Conservation (phyloP, 306 rosid species). For the Quercus bicolor region DNA sequence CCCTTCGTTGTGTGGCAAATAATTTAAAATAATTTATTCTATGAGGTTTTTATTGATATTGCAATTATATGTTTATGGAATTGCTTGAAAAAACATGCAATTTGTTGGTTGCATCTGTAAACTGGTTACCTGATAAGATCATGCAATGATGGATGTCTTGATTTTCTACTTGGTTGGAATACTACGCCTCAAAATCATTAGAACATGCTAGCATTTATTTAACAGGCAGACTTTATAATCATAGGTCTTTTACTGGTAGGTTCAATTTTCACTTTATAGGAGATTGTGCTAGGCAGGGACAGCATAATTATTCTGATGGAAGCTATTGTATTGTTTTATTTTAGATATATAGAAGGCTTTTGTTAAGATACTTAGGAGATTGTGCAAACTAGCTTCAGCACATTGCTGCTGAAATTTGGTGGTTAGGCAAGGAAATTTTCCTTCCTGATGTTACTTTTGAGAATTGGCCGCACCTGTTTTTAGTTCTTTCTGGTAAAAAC, state of each 20-base stretch:
- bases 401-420: neutral
- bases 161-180: neutral
- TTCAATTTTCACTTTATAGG: neutral
- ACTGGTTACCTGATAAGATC: neutral
- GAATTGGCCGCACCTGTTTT: neutral
- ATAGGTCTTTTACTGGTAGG: neutral
- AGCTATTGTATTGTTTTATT: neutral
- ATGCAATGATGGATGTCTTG: neutral
- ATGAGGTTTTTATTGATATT: neutral
- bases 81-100: neutral
- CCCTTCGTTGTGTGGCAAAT: too few relatives aligned
- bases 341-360: neutral
- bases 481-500: neutral
- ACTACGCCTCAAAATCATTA: neutral
- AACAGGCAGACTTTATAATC: neutral
- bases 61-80: neutral
- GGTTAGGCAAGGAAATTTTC: neutral
- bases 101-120: neutral
- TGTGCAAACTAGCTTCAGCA: neutral
- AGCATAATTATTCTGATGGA: neutral
- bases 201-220: neutral
- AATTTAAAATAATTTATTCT: too few relatives aligned
- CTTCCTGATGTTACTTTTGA: neutral
- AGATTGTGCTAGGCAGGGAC: neutral
- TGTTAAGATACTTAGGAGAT: neutral